Percentiles rank a stretch among this genome's conserved stretches.
These are phyloP conservation scores for Oropetium thomaeum DNA, from an alignment of 176 grass and related monocot genomes.

Conservation along the genomic window DNA sequence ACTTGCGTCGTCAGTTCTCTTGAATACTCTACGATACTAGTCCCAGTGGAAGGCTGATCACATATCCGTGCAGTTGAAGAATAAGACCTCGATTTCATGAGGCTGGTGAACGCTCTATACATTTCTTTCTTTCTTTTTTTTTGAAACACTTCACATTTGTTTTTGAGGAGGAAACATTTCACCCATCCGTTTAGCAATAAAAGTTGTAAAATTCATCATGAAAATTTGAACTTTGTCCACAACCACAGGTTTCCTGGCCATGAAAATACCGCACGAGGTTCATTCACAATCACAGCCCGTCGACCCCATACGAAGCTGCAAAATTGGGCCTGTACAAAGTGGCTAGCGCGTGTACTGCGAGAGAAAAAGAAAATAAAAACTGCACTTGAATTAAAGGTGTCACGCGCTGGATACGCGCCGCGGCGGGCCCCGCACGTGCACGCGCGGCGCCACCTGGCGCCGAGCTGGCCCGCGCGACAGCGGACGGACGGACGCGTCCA, in stretches of 20 bases:
- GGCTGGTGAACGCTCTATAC: too few relatives aligned
- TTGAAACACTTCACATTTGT: too few relatives aligned
- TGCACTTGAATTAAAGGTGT: neutral
- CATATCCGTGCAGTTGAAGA: neutral
- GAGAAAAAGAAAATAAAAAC: too few relatives aligned
- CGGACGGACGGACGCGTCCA: too few relatives aligned
- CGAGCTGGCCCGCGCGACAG: slow-evolving; percentile 29
- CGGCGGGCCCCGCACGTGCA: slow-evolving; percentile 28
- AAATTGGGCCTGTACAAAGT: neutral
- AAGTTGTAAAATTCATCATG: neutral
- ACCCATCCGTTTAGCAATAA: too few relatives aligned
- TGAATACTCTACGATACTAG: neutral
- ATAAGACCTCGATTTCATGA: neutral
- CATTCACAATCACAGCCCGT: neutral
- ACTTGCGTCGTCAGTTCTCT: neutral
- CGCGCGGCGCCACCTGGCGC: slow-evolving; percentile 27
- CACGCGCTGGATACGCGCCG: neutral
- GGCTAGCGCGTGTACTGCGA: neutral
- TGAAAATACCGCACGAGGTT: neutral
- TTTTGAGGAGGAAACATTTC: too few relatives aligned
- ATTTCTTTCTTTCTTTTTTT: too few relatives aligned
- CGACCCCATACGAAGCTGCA: neutral
- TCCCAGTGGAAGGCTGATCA: neutral
- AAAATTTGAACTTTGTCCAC: neutral
- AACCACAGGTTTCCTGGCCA: neutral